Evolutionary conservation across 108 stramenopile genomes (phyloP), one percentile per base, ranked within the genome.

Genomic region (Seminavis robusta): DNA sequence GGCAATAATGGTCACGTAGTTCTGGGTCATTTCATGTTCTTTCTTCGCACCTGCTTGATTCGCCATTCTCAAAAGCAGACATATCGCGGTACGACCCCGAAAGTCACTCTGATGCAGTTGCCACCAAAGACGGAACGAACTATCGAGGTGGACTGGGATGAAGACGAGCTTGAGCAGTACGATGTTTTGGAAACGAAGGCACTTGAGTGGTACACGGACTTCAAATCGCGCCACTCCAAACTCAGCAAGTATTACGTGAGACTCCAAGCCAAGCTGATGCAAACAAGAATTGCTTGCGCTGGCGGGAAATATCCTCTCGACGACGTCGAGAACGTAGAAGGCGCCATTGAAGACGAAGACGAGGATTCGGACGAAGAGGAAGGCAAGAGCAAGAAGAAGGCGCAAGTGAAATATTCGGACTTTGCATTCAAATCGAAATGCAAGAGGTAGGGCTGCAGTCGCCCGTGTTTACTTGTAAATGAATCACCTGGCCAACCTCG

Each of bases 211-310:
- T 77, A 77, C 31, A 10, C 46, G 3, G 11, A 5, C 8, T 56
- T 78, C 19, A 63, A 63, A 36, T 33, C 4, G 28, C 52, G 59
- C 40, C 17, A 16, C 20, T 13, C 34, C 10, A 33, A 60, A 25
- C 16, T 67, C 39, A 53, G 33, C 15, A 46, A 34, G 15, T 56
- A 66, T 32, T 69, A 39, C 41, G 30, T 72, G 27, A 53, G 45
- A 17, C 28, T 67, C n/a, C 33, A 36, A 10, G 33, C 56, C 11
- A 34, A 49, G 7, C 43, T 71, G 9, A 33, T 62, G 20, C 79
- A 70, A 0, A 43, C 72, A 7, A 48, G 79, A 0, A 39, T 71
- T 19, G 73, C 73, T 26, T 75, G 71, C 36, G 63, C 79, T 20
- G 79, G 79, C 16, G 79, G 79, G 0, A 33, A 48, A 24, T 37